These are phyloP conservation scores for Komagataea norvegica DNA, from an alignment of 1,139 yeast genomes.

Conservation along the genomic window DNA sequence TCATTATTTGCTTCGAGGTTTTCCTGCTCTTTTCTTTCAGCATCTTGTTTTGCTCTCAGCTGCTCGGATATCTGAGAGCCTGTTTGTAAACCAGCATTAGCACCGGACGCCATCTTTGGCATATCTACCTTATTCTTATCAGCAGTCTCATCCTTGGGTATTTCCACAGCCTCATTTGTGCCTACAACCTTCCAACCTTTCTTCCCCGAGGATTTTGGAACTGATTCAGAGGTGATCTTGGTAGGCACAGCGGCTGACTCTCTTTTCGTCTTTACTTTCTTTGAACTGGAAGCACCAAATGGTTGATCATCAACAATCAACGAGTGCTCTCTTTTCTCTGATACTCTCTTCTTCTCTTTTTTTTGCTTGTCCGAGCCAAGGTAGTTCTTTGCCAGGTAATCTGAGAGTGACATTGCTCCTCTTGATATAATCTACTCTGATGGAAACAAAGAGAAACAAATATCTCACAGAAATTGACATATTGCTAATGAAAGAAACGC, in stretches of 20 bases:
- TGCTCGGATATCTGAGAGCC: slow-evolving; percentile 36
- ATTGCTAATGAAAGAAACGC: no score
- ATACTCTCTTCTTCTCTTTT: slow-evolving; percentile 26
- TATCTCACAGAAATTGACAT: no score
- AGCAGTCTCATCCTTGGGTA: not conserved
- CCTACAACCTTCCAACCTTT: slow-evolving; percentile 31
- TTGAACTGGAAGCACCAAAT: not conserved
- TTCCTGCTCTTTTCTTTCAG: slow-evolving; percentile 21
- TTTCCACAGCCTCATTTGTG: slow-evolving; percentile 19
- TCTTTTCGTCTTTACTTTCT: not conserved
- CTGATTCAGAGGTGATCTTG: not conserved
- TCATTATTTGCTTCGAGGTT: slow-evolving; percentile 22
- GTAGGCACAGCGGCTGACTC: no score
- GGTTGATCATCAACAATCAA: slow-evolving; percentile 3
- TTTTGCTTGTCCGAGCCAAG: slow-evolving; percentile 26
- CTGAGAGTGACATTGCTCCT: slow-evolving; percentile 45
- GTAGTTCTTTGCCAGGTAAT: slow-evolving; percentile 48
- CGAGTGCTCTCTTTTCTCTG: slow-evolving; percentile 2
- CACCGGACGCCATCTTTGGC: slow-evolving; percentile 35
- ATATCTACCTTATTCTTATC: slow-evolving; percentile 3
- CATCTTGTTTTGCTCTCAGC: slow-evolving; percentile 28
- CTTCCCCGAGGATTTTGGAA: slow-evolving; percentile 11
- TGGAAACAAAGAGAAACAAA: no score
- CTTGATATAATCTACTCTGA: no score
- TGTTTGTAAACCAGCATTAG: slow-evolving; percentile 43